Evolutionary conservation across 495 filamentous ascomycete genomes (phyloP), one percentile per base, ranked within the genome.

Genomic region (Chaetomidium leptoderma): DNA sequence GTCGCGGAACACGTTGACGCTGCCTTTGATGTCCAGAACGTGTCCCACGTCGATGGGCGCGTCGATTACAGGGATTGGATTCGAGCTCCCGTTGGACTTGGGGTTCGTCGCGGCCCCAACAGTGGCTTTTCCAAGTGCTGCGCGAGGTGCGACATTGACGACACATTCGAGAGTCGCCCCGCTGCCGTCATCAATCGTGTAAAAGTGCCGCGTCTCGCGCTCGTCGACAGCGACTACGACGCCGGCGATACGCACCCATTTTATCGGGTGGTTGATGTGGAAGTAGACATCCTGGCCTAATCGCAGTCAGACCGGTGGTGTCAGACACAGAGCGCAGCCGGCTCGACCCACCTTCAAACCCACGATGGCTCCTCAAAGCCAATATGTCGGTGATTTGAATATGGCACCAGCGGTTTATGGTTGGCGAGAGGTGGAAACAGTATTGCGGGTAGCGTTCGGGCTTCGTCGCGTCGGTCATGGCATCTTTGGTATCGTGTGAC

Each of bases 161-260:
- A 63, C 46, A 42, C 76, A 79, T 45, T 95, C 88, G 32, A 97
- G 80, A 2, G 80, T 88, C 5, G 78, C 72, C 10, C 92, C 95
- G 65, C 87, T 92, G 69, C 89, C 86, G 71, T 98, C 93, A 60
- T 97, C 93, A 26, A 97, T 63, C 0, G 81, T 88, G 42, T 90
- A 80, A 55, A 89, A 71, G 19, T 78, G 82, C 57, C 79, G 81
- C 6, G 72, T 76, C 11, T 76, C 67, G 53, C 76, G 80, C 19
- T 90, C 83, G 57, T 90, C 85, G 53, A 91, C 76, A 13, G 88
- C 87, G 46, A 95, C 86, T 19, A 98, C 80, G 16, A 86, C 69
- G 13, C 92, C 93, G 23, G 86, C 79, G 17, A 97, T 63, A 60
- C 85, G 83, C 39, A 93, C 83, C 81, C 84, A 96, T 78, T 85